Evolutionary conservation across 2,329 filamentous ascomycete genomes (phyloP).

Genomic region (Emergomyces pasteurianus): DNA sequence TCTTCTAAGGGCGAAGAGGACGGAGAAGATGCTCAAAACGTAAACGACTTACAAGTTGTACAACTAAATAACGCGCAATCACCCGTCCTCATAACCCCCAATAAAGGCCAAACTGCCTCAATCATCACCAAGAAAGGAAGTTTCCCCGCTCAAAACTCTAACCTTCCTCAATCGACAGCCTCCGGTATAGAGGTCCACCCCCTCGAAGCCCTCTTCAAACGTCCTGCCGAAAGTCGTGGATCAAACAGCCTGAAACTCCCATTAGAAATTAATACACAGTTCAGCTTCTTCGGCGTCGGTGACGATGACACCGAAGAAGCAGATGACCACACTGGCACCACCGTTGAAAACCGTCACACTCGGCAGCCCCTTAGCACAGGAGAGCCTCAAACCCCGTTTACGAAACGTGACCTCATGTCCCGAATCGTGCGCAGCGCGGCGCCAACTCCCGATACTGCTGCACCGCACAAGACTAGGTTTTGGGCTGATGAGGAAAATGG

Average conservation of each 20-base stretch:
- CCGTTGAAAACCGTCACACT: constrained; percentile 2
- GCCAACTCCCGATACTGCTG: constrained; percentile 86
- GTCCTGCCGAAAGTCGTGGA: constrained; percentile 35
- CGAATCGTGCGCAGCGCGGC: constrained; percentile 65
- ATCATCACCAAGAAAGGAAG: constrained; percentile 42
- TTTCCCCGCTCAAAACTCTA: not conserved
- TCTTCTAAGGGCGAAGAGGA: constrained; percentile 16
- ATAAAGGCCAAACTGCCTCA: constrained; percentile 13
- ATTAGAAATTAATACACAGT: constrained; percentile 44
- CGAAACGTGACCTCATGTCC: constrained; percentile 62
- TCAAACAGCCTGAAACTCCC: constrained; percentile 19
- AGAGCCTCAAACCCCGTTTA: constrained; percentile 69
- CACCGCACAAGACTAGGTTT: constrained; percentile 41
- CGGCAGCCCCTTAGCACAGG: not conserved
- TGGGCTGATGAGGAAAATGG: constrained; percentile 15
- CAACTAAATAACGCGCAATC: not conserved
- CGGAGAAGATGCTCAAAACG: constrained; percentile 7
- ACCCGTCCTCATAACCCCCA: constrained; percentile 28
- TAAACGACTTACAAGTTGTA: not conserved
- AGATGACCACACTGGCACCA: constrained; percentile 13
- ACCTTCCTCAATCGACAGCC: constrained; percentile 18
- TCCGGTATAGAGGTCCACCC: constrained; percentile 57
- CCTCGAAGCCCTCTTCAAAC: constrained; percentile 85
- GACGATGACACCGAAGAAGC: constrained; percentile 38
- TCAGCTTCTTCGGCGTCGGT: constrained; percentile 62